Evolutionary conservation across 2,329 filamentous ascomycete genomes (phyloP), one percentile per base, ranked within the genome.

Genomic region (Aspergillus aculeatinus): DNA sequence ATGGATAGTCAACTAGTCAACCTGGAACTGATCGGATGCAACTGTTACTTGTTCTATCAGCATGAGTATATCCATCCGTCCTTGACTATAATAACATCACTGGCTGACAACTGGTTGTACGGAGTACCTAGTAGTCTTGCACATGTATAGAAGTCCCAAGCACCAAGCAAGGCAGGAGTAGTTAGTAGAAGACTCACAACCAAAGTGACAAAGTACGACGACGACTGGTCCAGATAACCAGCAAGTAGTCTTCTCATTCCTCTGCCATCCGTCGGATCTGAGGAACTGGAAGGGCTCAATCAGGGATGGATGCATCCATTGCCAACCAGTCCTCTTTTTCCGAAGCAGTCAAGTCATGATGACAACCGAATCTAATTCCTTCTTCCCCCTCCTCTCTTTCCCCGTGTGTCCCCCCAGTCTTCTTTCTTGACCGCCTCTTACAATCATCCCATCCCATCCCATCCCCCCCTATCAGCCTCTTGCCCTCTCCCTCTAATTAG

Each of bases 391-490:
- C 39, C 39, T 19, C 6, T 44, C 33, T 16, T 35, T 16, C 14
- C 4, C 33, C 11, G 14, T 12, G 4, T 19, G 16, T 42, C 39
- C 39, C 39, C 16, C 39, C 39, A 14, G 39, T 42, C 39, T 42
- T 42, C 16, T 42, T 14, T 44, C 60, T 61, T 65, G 63, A 67
- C 65, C 65, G 65, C 65, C 61, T 64, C 60, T 67, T 64, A 51
- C 49, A 55, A 48, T 29, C 56, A 12, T 31, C 50, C 31, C 49
- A 48, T n/a, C 44, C 55, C 11, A 23, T 23, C 23, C 23, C 23
- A 23, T 23, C 23, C 23, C 23, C 23, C 23, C 23, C 23, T 23
- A 23, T 23, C 23, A 23, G 23, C 23, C 23, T 23, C 23, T 23
- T 23, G 23, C 23, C 23, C 23, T 3, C n/a, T 23, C 35, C 44